Evolutionary conservation across 1,284 basidiomycete genomes (phyloP), one percentile per base, ranked within the genome.

Genomic region (Apiotrichum sp.): DNA sequence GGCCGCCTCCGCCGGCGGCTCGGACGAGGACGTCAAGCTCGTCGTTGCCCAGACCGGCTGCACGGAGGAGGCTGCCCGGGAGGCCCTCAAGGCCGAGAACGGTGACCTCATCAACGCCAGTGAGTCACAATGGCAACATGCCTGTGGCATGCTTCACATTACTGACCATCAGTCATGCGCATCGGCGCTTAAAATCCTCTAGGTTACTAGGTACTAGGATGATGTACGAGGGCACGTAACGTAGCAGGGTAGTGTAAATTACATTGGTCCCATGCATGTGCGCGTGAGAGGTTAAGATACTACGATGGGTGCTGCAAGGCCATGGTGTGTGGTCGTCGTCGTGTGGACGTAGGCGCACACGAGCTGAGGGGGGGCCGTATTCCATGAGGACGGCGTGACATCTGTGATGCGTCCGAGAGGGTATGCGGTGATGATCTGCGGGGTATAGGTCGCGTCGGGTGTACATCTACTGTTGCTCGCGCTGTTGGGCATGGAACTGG

Each of bases 41-140:
- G 90, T 98, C 55, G 91, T 97, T 81, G 82, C 84, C 58, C 92
- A 95, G 80, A 78, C 76, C 35, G 73, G 71, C 71, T 93, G 89
- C 78, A 85, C 89, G 53, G 84, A 90, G 63, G 88, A 88, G 56
- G 93, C 92, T 75, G 92, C 93, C 40, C 86, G 92, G 50, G 83
- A 85, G 63, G 91, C 84, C 86, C 78, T 96, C 74, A 91, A 89
- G 79, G 88, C 90, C 66, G 88, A 85, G 66, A 86, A 87, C 56
- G 91, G 91, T 47, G 93, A 96, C 78, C 76, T 95, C 72, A 93
- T 95, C 81, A 92, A 92, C 75, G 90, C 90, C 58, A 93, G 91
- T 93, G 75, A 78, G 90, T 88, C 11, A 13, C 16, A 39, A 29
- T n/a, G 14, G 47, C 47, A 39, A 51, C 51, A 38, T 38, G 36